Evolutionary conservation across 768 basidiomycete species (phyloP), one percentile per base, ranked within the genome.

Genomic region (Floccularia luteovirens): DNA sequence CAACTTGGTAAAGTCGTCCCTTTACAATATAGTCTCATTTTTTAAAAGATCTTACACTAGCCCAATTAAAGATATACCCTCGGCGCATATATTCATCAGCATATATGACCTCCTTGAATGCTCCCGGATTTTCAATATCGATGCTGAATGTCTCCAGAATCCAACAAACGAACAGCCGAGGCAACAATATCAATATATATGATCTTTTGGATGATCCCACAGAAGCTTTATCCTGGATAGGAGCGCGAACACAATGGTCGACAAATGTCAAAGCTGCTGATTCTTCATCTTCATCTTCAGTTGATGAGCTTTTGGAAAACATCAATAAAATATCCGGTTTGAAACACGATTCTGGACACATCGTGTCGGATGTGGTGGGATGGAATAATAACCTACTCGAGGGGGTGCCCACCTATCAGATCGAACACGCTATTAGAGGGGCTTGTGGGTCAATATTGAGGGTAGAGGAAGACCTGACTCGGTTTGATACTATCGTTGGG

Each of bases 41-140:
- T 1, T 7, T 7, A 27, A 36, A 28, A 27, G 3, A n/a, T 30
- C 17, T 38, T 22, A 7, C 17, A 40, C 22, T 33, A 72, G 66
- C 46, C 4, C 46, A 42, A 1, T 38, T 47, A 7, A 36, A 52
- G 17, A 58, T 74, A 22, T 43, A 48, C 31, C 73, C 69, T 0
- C 44, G 52, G 12, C 57, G 74, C 13, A 59, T 74, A 7, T 74
- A 73, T 49, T 54, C 59, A 5, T 69, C 72, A 3, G 54, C 69
- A 2, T 79, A 69, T 53, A 77, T 78, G 74, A 75, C 75, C 2
- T 75, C 73, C 5, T 64, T 78, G 43, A 77, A 77, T 49, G 72
- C 72, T n/a, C 75, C 77, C 1, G 75, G 75, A 19, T 70, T 77
- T 49, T 76, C 73, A 2, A 54, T 76, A 30, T 73, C 72, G 12